phyloP scores from a whole-genome alignment of 257 asterid species.

The Hygrophila difformis region DNA sequence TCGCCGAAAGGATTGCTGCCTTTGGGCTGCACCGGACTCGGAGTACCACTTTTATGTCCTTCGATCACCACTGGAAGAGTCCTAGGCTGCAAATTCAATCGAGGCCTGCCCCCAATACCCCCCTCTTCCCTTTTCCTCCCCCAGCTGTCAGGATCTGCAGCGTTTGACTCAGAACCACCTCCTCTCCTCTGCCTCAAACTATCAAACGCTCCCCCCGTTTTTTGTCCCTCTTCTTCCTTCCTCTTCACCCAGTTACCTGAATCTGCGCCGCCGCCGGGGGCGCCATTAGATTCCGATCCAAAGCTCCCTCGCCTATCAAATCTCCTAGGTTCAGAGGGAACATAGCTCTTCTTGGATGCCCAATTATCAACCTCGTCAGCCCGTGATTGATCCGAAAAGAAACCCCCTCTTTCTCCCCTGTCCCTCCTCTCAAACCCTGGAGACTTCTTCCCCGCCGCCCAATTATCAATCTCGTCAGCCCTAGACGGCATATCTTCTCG shows the following conservation, averaged over 20 bases:
- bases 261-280: conserved; percentile 46
- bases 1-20: conserved; percentile 78
- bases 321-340: conserved; percentile 40
- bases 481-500: conserved; percentile 40
- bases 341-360: conserved; percentile 49
- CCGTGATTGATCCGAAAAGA: conserved; percentile 50
- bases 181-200: conserved; percentile 74
- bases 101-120: conserved; percentile 48
- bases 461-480: conserved; percentile 64
- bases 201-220: conserved; percentile 57
- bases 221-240: conserved; percentile 49
- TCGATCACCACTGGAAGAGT: conserved; percentile 45
- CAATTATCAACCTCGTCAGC: conserved; percentile 70
- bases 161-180: conserved; percentile 32
- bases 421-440: conserved; percentile 53
- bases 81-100: conserved; percentile 58
- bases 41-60: conserved; percentile 24
- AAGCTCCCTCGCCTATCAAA: conserved; percentile 44
- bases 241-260: conserved; percentile 48
- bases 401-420: conserved; percentile 51
- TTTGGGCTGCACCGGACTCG: conserved; percentile 35
- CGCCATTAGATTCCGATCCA: conserved; percentile 32
- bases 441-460: conserved; percentile 55
- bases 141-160: conserved; percentile 54
- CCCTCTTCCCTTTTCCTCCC: conserved; percentile 58